A percentile compares a stretch with the other conserved stretches of the same genome.
Evolutionary conservation across 2,329 filamentous ascomycete species (phyloP).

Genomic region (Cytospora mali): DNA sequence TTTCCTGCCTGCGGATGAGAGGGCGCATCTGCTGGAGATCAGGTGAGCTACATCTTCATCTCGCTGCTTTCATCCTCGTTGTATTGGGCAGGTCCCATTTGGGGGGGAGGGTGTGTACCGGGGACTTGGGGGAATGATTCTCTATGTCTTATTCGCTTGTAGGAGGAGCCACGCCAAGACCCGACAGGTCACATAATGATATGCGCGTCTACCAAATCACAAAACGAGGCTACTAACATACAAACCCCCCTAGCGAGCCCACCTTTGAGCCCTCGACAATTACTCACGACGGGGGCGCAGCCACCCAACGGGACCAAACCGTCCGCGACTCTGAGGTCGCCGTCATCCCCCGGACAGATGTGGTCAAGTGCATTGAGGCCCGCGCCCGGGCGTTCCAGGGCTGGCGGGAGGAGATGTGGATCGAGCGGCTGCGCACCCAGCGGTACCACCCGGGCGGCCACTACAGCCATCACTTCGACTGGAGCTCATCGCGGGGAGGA

Average conservation of each 20-base stretch:
- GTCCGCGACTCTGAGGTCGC: conserved; percentile 57
- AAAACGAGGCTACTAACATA: not conserved
- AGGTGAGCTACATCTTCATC: conserved; percentile 46
- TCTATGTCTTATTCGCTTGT: not conserved
- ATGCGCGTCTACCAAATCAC: not conserved
- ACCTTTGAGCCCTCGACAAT: conserved; percentile 54
- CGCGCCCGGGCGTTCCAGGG: conserved; percentile 53
- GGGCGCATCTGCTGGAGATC: conserved; percentile 51
- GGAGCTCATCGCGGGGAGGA: conserved; percentile 46
- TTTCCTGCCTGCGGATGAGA: conserved; percentile 50
- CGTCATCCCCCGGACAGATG: conserved; percentile 49
- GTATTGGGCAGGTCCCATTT: not conserved
- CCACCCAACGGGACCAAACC: conserved; percentile 44
- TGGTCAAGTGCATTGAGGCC: conserved; percentile 50
- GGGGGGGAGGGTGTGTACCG: too few relatives aligned
- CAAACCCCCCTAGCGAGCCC: conserved; percentile 41
- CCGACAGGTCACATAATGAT: not conserved
- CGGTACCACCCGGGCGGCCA: conserved; percentile 51
- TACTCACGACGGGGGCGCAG: conserved; percentile 49
- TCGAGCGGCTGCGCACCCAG: conserved; percentile 56
- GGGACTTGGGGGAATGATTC: too few relatives aligned
- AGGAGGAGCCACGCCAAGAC: not conserved
- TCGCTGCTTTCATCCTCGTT: not conserved
- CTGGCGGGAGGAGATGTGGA: conserved; percentile 55
- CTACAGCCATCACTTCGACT: conserved; percentile 59